These are phyloP conservation scores for Fibroporia radiculosa DNA, from an alignment of 768 basidiomycete genomes.

Conservation along the genomic window DNA sequence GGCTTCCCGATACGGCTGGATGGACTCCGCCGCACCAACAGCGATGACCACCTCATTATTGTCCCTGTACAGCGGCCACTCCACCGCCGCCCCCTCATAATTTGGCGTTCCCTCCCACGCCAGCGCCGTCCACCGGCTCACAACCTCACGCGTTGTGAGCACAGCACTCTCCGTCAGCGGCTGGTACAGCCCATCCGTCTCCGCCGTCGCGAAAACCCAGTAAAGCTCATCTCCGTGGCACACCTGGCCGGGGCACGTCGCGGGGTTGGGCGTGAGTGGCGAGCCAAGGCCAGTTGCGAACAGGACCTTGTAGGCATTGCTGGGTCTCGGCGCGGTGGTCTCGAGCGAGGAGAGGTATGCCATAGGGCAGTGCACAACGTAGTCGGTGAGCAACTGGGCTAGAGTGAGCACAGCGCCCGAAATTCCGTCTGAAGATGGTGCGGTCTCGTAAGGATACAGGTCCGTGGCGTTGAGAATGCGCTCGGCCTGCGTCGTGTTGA, in stretches of 20 bases:
- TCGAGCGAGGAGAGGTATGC: slow-evolving; percentile 7
- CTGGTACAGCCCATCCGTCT: slow-evolving; percentile 9
- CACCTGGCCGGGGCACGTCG: slow-evolving; percentile 8
- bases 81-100: slow-evolving; percentile 5
- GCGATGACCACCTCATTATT: slow-evolving; percentile 8
- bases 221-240: slow-evolving; percentile 10
- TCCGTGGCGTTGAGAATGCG: slow-evolving; percentile 1
- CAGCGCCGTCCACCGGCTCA: slow-evolving; percentile 8
- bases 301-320: slow-evolving; percentile 7
- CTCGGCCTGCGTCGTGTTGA: slow-evolving; percentile 7
- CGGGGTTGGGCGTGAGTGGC: slow-evolving; percentile 7
- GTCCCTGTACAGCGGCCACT: slow-evolving; percentile 7
- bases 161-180: slow-evolving; percentile 4
- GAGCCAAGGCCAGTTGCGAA: slow-evolving; percentile 6
- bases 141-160: slow-evolving; percentile 6
- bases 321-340: slow-evolving; percentile 4
- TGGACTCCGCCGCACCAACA: background rate
- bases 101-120: slow-evolving; percentile 8
- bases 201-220: slow-evolving; percentile 9
- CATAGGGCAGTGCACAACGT: slow-evolving; percentile 5
- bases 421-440: slow-evolving; percentile 1
- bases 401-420: slow-evolving; percentile 6
- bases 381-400: slow-evolving; percentile 6
- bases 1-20: slow-evolving; percentile 6
- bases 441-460: slow-evolving; percentile 7